Conservation (phyloP, 306 rosid genomes). For the Phaseolus lunatus region DNA sequence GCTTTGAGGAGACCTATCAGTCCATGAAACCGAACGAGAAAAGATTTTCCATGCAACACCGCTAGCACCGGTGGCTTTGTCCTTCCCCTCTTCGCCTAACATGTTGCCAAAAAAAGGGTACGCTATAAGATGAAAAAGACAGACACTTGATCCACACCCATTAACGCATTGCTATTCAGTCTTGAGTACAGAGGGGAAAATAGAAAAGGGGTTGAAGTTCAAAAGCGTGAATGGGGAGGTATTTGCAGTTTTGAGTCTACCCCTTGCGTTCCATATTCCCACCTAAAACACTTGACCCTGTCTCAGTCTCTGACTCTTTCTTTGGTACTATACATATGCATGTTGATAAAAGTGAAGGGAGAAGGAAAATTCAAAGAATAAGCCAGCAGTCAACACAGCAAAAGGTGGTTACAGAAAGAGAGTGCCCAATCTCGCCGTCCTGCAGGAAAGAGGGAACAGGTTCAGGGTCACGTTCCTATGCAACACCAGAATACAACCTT, state of each 20-base stretch:
- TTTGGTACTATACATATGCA: conserved; percentile 27
- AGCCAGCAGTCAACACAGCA: conserved; percentile 40
- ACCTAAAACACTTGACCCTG: conserved; percentile 83
- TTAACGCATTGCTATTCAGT: conserved; percentile 47
- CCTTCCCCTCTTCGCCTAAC: conserved; percentile 62
- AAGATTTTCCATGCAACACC: conserved; percentile 46
- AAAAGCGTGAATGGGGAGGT: conserved; percentile 43
- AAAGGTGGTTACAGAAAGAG: conserved; percentile 33
- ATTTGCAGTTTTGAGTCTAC: conserved; percentile 52
- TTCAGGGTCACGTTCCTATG: not conserved
- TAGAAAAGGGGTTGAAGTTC: not conserved
- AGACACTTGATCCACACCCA: conserved; percentile 52
- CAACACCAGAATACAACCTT: not conserved
- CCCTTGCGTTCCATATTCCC: conserved; percentile 51
- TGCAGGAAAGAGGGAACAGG: conserved; percentile 4
- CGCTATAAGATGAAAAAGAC: conserved; percentile 34
- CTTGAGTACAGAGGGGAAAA: conserved; percentile 40
- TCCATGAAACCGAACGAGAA: conserved; percentile 88
- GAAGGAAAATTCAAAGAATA: conserved; percentile 60
- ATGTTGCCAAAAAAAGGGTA: conserved; percentile 42
- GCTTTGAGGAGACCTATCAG: conserved; percentile 68
- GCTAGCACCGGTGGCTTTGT: conserved; percentile 27
- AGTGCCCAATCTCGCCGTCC: conserved; percentile 37
- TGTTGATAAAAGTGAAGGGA: conserved; percentile 35
- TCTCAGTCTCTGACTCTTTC: conserved; percentile 47